Conservation (phyloP, 495 filamentous ascomycete species). For the Podospora tetraspora region DNA sequence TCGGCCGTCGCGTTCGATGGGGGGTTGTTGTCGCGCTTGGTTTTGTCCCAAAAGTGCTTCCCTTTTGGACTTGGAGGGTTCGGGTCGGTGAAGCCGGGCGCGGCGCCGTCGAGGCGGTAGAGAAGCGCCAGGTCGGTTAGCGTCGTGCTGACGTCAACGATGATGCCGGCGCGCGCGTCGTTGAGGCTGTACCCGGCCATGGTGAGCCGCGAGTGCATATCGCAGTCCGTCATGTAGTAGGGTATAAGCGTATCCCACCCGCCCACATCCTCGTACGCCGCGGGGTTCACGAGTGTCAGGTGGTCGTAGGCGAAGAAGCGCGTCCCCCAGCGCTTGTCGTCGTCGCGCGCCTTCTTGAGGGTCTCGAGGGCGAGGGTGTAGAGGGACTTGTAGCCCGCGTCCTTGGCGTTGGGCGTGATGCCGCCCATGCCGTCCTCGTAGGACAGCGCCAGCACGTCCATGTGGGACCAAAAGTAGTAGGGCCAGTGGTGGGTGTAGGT, state of each 20-base stretch:
- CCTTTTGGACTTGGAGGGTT: slow-evolving; percentile 30
- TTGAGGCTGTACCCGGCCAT: slow-evolving; percentile 47
- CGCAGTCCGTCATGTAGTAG: slow-evolving; percentile 57
- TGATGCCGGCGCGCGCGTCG: slow-evolving; percentile 41
- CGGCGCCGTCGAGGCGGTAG: slow-evolving; percentile 37
- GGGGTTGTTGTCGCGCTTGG: slow-evolving; percentile 7
- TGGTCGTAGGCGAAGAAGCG: slow-evolving; percentile 55
- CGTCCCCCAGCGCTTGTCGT: slow-evolving; percentile 42
- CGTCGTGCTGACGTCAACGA: slow-evolving; percentile 47
- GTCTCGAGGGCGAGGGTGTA: slow-evolving; percentile 46
- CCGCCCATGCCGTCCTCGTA: slow-evolving; percentile 44
- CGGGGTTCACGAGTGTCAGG: slow-evolving; percentile 51
- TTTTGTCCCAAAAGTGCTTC: slow-evolving; percentile 6
- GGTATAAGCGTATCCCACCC: slow-evolving; percentile 58
- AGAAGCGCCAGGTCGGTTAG: slow-evolving; percentile 42
- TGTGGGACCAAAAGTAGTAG: slow-evolving; percentile 57
- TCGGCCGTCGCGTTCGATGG: slow-evolving; percentile 5
- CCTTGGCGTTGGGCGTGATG: slow-evolving; percentile 29
- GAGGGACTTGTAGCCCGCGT: slow-evolving; percentile 45
- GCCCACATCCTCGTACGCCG: slow-evolving; percentile 49
- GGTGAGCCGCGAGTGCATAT: slow-evolving; percentile 49
- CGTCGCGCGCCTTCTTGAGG: slow-evolving; percentile 29
- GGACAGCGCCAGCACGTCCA: slow-evolving; percentile 52
- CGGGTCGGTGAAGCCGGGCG: slow-evolving; percentile 35
- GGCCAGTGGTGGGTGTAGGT: slow-evolving; percentile 53